Evolutionary conservation across 1,139 yeast species (phyloP).

Genomic region (Debaryomycetaceae sp.): DNA sequence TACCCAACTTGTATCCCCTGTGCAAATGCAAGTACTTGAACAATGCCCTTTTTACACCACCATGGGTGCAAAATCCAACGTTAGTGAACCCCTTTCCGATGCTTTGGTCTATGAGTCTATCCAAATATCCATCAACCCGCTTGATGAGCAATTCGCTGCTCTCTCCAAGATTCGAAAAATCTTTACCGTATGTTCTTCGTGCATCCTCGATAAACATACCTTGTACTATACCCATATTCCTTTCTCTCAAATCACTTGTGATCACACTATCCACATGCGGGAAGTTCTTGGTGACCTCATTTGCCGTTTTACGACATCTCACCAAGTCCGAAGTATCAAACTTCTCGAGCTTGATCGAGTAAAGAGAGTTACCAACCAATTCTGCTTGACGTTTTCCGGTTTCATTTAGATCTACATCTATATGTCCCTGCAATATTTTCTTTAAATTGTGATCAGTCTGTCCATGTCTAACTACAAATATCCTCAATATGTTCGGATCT

Average conservation of each 20-base stretch:
- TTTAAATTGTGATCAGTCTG: constrained; percentile 69
- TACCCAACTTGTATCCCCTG: constrained; percentile 32
- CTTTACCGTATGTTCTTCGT: constrained; percentile 35
- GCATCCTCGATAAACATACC: constrained; percentile 76
- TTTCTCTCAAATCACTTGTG: constrained; percentile 58
- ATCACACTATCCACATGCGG: constrained; percentile 12
- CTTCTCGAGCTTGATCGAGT: constrained; percentile 43
- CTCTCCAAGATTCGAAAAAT: constrained; percentile 53
- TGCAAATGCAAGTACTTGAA: constrained; percentile 43
- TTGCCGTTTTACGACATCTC: constrained; percentile 58
- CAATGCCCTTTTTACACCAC: constrained; percentile 75
- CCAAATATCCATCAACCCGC: constrained; percentile 53
- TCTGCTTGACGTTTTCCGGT: constrained; percentile 58
- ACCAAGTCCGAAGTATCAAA: constrained; percentile 58
- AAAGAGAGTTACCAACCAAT: constrained; percentile 43
- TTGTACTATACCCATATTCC: constrained; percentile 74
- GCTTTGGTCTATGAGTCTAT: constrained; percentile 37
- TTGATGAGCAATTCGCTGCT: constrained; percentile 38
- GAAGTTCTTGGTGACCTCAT: constrained; percentile 33
- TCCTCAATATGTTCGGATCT: constrained; percentile 40
- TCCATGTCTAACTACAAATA: constrained; percentile 74
- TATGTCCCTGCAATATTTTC: constrained; percentile 74
- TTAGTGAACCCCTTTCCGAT: constrained; percentile 35
- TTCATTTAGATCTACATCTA: constrained; percentile 56
- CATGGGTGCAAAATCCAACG: constrained; percentile 73